A percentile compares a stretch with the other conserved stretches of the same genome.
Conservation (phyloP, 2,329 filamentous ascomycete species). For the Pezicula radicicola region DNA sequence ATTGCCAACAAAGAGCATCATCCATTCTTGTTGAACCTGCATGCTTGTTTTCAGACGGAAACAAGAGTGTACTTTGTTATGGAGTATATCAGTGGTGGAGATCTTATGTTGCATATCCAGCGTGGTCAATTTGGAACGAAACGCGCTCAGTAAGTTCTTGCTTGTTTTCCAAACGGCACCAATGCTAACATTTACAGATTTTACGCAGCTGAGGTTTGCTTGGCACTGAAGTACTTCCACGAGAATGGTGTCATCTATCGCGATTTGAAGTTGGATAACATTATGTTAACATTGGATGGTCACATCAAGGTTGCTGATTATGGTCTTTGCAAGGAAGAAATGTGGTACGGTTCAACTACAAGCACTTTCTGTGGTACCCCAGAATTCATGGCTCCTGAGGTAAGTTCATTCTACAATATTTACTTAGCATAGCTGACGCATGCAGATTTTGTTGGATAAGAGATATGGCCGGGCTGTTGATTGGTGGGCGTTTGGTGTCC, state of each 20-base stretch:
- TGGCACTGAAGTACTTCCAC: constrained; percentile 98
- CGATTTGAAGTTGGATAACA: constrained; percentile 80
- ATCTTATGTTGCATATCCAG: constrained; percentile 98
- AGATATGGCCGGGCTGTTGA: constrained; percentile 97
- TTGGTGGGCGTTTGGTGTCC: constrained; percentile 99
- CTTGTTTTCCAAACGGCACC: neutral
- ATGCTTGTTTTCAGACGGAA: constrained; percentile 98
- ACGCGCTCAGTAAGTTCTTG: constrained; percentile 76
- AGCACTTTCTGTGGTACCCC: constrained; percentile 99
- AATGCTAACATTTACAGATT: constrained; percentile 55
- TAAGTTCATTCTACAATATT: constrained; percentile 37
- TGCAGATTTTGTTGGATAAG: constrained; percentile 90
- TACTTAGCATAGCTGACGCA: constrained; percentile 24
- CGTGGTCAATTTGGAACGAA: constrained; percentile 94
- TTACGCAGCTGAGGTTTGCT: constrained; percentile 94
- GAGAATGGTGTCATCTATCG: constrained; percentile 98
- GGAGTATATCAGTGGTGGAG: constrained; percentile 98
- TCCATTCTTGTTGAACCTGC: constrained; percentile 90
- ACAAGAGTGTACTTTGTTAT: constrained; percentile 99
- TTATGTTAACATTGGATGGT: constrained; percentile 88
- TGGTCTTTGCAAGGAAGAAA: constrained; percentile 98
- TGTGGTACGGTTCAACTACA: constrained; percentile 98
- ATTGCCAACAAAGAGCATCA: constrained; percentile 97
- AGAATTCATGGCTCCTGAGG: constrained; percentile 98
- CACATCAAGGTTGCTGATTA: constrained; percentile 99